These are phyloP conservation scores for Sporothrix humicola DNA, from an alignment of 2,329 filamentous ascomycete genomes.

Conservation along the genomic window DNA sequence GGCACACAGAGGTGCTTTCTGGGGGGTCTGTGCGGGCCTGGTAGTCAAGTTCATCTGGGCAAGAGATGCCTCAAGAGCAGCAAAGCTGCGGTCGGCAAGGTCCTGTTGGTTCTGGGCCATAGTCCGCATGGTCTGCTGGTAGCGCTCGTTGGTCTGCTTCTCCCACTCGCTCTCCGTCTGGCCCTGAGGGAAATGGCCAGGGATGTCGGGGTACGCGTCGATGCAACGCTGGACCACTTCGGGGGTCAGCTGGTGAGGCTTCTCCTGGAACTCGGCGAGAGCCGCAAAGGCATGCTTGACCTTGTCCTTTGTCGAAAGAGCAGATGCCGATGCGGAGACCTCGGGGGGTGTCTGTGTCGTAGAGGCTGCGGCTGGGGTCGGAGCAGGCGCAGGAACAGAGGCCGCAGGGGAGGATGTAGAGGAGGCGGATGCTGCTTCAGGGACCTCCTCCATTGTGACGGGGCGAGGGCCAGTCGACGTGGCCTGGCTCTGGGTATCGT, in stretches of 20 bases:
- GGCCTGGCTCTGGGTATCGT: conserved; percentile 14
- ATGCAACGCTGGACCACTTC: conserved; percentile 31
- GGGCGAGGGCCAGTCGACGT: conserved; percentile 29
- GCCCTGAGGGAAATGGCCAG: conserved; percentile 30
- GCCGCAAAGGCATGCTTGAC: not conserved
- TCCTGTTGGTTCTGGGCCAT: conserved; percentile 40
- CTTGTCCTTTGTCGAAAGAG: not conserved
- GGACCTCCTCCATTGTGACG: conserved; percentile 59
- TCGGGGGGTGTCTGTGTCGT: not conserved
- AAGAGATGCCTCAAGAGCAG: conserved; percentile 36
- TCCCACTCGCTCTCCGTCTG: conserved; percentile 23
- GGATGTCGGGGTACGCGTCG: conserved; percentile 31
- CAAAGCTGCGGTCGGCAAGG: conserved; percentile 36
- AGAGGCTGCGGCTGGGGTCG: not conserved
- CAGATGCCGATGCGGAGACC: not conserved
- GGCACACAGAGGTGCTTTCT: too few species aligned
- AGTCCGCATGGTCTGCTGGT: conserved; percentile 32
- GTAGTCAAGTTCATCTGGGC: not conserved
- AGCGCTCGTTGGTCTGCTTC: conserved; percentile 30
- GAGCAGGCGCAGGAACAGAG: not conserved
- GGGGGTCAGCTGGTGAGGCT: conserved; percentile 28
- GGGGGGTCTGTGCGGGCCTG: too few species aligned
- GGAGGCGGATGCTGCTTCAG: conserved; percentile 40
- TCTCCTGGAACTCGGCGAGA: conserved; percentile 1
- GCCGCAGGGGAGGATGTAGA: not conserved